A percentile compares a stretch with the other conserved stretches of the same genome.
phyloP scores from a whole-genome alignment of 306 rosid species.

The Sindora glabra region DNA sequence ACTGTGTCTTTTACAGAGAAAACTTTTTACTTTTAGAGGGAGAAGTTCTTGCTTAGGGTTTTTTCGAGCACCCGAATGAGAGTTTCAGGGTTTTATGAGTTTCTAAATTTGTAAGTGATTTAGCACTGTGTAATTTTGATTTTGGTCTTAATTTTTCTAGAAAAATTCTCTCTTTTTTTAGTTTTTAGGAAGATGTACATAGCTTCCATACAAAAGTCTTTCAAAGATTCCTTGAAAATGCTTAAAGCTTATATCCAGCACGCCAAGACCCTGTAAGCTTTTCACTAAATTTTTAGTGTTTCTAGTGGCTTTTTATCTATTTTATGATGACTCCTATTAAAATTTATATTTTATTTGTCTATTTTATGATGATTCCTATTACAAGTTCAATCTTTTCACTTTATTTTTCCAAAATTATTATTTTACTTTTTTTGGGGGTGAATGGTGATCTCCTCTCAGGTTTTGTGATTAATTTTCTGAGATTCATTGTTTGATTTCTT shows the following conservation, averaged over 20 bases:
- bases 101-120: not conserved
- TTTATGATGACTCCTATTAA: not conserved
- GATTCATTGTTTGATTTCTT: slow-evolving; percentile 6
- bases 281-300: not conserved
- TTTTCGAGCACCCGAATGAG: not conserved
- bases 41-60: slow-evolving; percentile 20
- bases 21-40: not conserved
- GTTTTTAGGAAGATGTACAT: slow-evolving; percentile 52
- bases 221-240: slow-evolving; percentile 88
- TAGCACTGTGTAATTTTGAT: not conserved
- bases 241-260: slow-evolving; percentile 99
- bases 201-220: slow-evolving; percentile 90
- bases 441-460: not conserved
- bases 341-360: not conserved
- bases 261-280: slow-evolving; percentile 82
- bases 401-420: no score
- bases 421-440: not conserved
- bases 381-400: not conserved
- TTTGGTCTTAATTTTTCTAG: not conserved
- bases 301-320: not conserved
- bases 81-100: not conserved
- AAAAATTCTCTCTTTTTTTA: not conserved
- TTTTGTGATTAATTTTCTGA: no score
- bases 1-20: slow-evolving; percentile 9
- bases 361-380: not conserved